These are phyloP conservation scores for Colletotrichum sp. DNA, from an alignment of 2,329 filamentous ascomycete genomes.

Conservation along the genomic window DNA sequence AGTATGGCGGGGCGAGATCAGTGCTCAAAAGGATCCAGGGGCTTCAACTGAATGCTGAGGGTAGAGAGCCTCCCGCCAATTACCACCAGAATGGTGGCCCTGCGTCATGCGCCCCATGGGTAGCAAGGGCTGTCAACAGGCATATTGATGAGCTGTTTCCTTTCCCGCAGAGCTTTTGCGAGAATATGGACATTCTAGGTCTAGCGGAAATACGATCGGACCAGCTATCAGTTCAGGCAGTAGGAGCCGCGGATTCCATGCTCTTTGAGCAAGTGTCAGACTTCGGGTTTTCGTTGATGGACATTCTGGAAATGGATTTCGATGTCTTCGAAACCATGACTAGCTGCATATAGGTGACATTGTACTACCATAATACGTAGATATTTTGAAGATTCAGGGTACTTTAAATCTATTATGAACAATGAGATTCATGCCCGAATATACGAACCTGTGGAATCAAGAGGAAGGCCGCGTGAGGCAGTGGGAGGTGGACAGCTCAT, in stretches of 20 bases:
- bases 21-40: not conserved
- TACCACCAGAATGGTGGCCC: not conserved
- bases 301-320: not conserved
- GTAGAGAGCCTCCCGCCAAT: not conserved
- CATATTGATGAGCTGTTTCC: not conserved
- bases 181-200: not conserved
- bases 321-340: not conserved
- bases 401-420: not conserved
- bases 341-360: not conserved
- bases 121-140: not conserved
- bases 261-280: not conserved
- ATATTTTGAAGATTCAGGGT: not conserved
- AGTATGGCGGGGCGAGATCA: not conserved
- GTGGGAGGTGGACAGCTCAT: not conserved
- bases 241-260: not conserved
- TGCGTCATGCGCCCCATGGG: not conserved
- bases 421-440: no score
- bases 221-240: not conserved
- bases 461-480: not conserved
- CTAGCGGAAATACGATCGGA: not conserved
- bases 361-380: accelerated
- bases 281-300: not conserved
- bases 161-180: not conserved
- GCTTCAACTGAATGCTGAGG: not conserved
- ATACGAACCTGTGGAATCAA: not conserved